Evolutionary conservation across 1,139 yeast genomes (phyloP).

Genomic region (Kodamaea arcana): DNA sequence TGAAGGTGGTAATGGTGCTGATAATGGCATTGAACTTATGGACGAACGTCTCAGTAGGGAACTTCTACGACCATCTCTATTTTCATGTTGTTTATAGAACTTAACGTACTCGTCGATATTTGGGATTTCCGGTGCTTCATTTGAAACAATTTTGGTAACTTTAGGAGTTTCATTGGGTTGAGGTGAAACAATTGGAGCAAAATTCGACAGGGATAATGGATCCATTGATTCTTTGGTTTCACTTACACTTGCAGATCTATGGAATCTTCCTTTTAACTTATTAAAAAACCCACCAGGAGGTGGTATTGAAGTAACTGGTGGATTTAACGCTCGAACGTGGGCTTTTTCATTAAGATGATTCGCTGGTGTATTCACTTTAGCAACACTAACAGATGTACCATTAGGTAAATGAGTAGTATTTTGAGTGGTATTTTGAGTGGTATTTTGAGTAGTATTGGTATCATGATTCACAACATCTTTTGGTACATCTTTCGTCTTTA

Average conservation of each 20-base stretch:
- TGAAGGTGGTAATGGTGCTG: background rate
- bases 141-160: background rate
- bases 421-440: too few relatives aligned
- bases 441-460: background rate
- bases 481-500: background rate
- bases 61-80: slow-evolving; percentile 5
- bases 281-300: slow-evolving; percentile 8
- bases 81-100: slow-evolving; percentile 41
- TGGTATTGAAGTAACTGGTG: background rate
- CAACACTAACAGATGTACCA: background rate
- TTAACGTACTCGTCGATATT: slow-evolving; percentile 55
- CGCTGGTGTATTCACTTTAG: background rate
- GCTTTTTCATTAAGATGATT: background rate
- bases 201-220: slow-evolving; percentile 1
- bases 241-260: background rate
- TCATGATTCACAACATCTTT: background rate
- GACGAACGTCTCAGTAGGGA: slow-evolving; percentile 8
- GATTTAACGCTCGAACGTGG: background rate
- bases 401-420: background rate
- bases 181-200: background rate
- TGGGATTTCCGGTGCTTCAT: slow-evolving; percentile 15
- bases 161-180: background rate
- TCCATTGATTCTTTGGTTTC: background rate
- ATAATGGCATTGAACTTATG: slow-evolving; percentile 2
- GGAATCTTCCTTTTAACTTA: slow-evolving; percentile 8